phyloP scores from a whole-genome alignment of 352 stramenopile genomes.

The Aphanomyces stellatus region DNA sequence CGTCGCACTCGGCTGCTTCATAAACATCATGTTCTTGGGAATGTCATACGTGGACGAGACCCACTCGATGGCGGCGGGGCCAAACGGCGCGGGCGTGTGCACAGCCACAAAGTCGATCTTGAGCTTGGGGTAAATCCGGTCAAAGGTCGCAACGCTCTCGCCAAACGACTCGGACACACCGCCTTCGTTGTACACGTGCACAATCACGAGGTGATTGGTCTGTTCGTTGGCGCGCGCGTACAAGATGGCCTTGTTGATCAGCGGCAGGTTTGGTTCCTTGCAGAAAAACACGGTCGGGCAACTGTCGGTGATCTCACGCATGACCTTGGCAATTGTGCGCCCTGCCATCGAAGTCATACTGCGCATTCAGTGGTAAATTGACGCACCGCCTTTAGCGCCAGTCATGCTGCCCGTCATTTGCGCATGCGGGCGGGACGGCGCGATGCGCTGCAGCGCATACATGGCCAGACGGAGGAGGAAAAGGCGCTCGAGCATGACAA shows the following conservation, averaged over 20 bases:
- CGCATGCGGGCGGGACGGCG: slow-evolving; percentile 50
- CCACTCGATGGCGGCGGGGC: slow-evolving; percentile 89
- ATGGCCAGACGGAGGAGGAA: slow-evolving; percentile 77
- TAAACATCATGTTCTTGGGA: slow-evolving; percentile 95
- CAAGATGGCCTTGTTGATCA: slow-evolving; percentile 93
- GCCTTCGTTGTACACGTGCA: slow-evolving; percentile 70
- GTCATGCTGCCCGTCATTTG: slow-evolving; percentile 29
- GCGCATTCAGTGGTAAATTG: too few relatives aligned
- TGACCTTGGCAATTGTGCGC: slow-evolving; percentile 79
- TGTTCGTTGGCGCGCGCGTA: slow-evolving; percentile 93
- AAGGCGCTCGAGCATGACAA: slow-evolving; percentile 84
- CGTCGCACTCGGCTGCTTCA: slow-evolving; percentile 92
- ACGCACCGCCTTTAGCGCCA: slow-evolving; percentile 52
- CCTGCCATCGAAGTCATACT: not conserved
- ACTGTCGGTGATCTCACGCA: slow-evolving; percentile 72
- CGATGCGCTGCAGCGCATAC: slow-evolving; percentile 68
- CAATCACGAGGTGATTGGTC: slow-evolving; percentile 84
- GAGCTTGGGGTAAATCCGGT: slow-evolving; percentile 93
- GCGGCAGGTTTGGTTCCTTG: slow-evolving; percentile 88
- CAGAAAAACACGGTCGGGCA: slow-evolving; percentile 88
- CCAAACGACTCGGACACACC: slow-evolving; percentile 42
- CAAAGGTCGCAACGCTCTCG: slow-evolving; percentile 85
- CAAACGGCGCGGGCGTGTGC: slow-evolving; percentile 56
- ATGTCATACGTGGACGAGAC: slow-evolving; percentile 82
- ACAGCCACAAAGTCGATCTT: slow-evolving; percentile 90